phyloP scores from a whole-genome alignment of 2,329 filamentous ascomycete genomes.

The Byssochlamys sp. region DNA sequence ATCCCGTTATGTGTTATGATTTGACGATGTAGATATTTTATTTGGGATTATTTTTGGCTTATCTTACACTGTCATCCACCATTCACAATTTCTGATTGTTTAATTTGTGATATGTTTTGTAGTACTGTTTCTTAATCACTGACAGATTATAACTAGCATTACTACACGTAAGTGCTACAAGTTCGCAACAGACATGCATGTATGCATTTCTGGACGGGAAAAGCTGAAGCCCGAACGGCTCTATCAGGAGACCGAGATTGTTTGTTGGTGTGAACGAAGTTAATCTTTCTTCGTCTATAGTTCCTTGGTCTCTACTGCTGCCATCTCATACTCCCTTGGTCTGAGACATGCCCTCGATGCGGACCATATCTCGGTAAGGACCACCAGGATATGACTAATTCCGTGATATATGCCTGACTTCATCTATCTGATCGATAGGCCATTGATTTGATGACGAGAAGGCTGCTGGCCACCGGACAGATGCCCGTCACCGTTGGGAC shows the following conservation, averaged over 20 bases:
- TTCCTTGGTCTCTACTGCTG: conserved; percentile 64
- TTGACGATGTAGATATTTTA: too few species aligned
- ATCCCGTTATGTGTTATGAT: too few species aligned
- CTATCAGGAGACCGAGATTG: neutral
- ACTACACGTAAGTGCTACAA: conserved; percentile 26
- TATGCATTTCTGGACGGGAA: neutral
- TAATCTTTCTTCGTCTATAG: conserved; percentile 22
- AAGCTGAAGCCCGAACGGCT: neutral
- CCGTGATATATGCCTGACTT: neutral
- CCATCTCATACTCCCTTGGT: conserved; percentile 78
- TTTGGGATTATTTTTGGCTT: too few species aligned
- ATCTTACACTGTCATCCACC: too few species aligned
- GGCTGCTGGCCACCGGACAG: conserved; percentile 75
- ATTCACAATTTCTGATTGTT: neutral
- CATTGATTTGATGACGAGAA: conserved; percentile 89
- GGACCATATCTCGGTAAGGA: conserved; percentile 64
- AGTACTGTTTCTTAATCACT: conserved; percentile 5
- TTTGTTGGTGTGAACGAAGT: neutral
- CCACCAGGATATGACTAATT: neutral
- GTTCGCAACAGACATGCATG: neutral
- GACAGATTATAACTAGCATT: conserved; percentile 16
- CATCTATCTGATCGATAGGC: conserved; percentile 45
- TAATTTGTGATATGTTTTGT: neutral
- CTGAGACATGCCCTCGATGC: conserved; percentile 92
- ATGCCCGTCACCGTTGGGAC: conserved; percentile 84